These are phyloP conservation scores for Hyaloscypha bicolor DNA, from an alignment of 495 filamentous ascomycete species.

Conservation along the genomic window DNA sequence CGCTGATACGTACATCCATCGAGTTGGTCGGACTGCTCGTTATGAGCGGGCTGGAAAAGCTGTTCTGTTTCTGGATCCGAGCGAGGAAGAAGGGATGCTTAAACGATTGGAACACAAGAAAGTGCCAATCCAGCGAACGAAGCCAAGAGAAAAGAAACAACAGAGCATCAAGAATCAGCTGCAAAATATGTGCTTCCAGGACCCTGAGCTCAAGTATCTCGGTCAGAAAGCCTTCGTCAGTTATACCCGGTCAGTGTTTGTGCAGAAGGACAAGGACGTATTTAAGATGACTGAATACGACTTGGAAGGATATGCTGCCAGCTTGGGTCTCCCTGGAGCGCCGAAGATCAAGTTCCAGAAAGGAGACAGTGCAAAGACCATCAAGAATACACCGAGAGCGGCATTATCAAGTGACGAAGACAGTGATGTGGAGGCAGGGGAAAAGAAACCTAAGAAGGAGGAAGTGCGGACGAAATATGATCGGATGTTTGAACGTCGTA, in stretches of 20 bases:
- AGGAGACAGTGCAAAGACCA: conserved; percentile 78
- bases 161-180: conserved; percentile 79
- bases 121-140: conserved; percentile 81
- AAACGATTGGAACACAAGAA: conserved; percentile 82
- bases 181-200: conserved; percentile 93
- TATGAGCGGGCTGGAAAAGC: conserved; percentile 86
- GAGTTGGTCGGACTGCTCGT: conserved; percentile 92
- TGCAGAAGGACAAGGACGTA: conserved; percentile 91
- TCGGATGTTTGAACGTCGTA: conserved; percentile 93
- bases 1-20: conserved; percentile 95
- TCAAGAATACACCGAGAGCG: conserved; percentile 81
- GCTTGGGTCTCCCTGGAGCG: conserved; percentile 85
- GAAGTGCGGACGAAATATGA: conserved; percentile 88
- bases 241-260: conserved; percentile 78
- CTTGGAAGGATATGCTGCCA: conserved; percentile 81
- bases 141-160: conserved; percentile 86
- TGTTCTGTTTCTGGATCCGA: conserved; percentile 89
- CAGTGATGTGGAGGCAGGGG: conserved; percentile 42
- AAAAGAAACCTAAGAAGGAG: conserved; percentile 58
- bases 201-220: conserved; percentile 90
- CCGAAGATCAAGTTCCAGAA: conserved; percentile 91
- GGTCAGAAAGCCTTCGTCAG: conserved; percentile 94
- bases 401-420: conserved; percentile 56
- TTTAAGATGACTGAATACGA: conserved; percentile 82
- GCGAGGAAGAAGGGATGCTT: conserved; percentile 86